Evolutionary conservation across 2,329 filamentous ascomycete genomes (phyloP), one percentile per base, ranked within the genome.

Genomic region (Pestalotiopsis sp.): DNA sequence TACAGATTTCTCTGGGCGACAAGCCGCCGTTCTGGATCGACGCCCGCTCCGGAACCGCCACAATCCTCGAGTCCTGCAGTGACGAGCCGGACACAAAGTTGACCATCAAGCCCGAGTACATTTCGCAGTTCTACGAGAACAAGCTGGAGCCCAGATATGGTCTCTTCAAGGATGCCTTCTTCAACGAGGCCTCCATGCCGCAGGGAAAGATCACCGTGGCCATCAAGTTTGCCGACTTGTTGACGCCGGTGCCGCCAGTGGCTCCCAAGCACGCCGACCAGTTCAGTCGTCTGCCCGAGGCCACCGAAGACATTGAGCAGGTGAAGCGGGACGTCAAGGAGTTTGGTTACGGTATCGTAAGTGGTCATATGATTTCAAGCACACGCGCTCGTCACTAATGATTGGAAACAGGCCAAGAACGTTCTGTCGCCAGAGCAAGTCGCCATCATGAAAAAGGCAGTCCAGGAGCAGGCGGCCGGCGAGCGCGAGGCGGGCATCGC

Each of bases 251-350:
- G 36, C 72, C 72, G 12, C 71, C 74, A 7, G 66, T 62, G 9
- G 67, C 72, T 13, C 72, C 72, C 23, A 71, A 68, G 63, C 17
- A 20, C 25, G 61, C 61, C 25, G 61, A 64, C 40, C 25, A 60
- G 20, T 78, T 83, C 3, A 76, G 78, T 2, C 76, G 76, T 2
- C 76, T 84, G 2, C 82, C 75, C 1, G 80, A 72, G 75, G 73
- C 75, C 14, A 77, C 76, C 11, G 72, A 73, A 57, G 75, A 78
- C 60, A 70, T 77, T 63, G 73, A 73, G 23, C 74, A 76, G 65
- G 72, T 76, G 17, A 76, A 74, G 66, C 57, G 64, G 4, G 74
- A 78, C 49, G 61, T 78, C 17, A 67, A 67, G 13, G 70, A 76
- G 49, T 78, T 72, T 27, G 76, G 76, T 0, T 78, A 77, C 59